Percentiles rank a stretch among this genome's conserved stretches.
Conservation (phyloP, 1,284 basidiomycete genomes). For the Pseudozyma sp. region DNA sequence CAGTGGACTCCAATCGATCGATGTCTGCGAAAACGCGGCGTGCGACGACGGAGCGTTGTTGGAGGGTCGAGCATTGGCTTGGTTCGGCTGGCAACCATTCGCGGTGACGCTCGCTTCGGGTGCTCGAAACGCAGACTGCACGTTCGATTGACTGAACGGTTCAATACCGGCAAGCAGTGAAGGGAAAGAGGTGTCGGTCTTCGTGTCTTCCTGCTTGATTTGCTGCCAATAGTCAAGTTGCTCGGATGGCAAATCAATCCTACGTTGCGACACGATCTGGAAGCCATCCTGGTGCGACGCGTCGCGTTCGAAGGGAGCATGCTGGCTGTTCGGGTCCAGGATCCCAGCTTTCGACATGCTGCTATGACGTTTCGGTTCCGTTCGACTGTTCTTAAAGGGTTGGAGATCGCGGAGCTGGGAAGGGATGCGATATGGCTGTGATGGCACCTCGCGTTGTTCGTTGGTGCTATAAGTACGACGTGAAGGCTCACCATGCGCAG, state of each 20-base stretch:
- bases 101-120: not conserved
- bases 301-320: too few species aligned
- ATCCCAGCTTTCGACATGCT: too few species aligned
- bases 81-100: not conserved
- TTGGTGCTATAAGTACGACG: too few species aligned
- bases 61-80: not conserved
- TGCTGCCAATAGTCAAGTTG: not conserved
- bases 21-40: not conserved
- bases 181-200: not conserved
- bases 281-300: too few species aligned
- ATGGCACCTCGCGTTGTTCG: too few species aligned
- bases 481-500: too few species aligned
- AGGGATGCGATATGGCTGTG: too few species aligned
- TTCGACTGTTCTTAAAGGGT: too few species aligned
- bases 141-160: not conserved
- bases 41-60: not conserved
- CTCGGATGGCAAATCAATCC: not conserved
- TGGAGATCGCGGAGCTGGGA: too few species aligned
- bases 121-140: conserved; percentile 5
- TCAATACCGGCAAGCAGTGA: not conserved
- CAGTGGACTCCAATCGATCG: not conserved
- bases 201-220: conserved; percentile 1
- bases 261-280: not conserved
- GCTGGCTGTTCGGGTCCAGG: too few species aligned
- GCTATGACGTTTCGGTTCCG: too few species aligned